Evolutionary conservation across 2,329 filamentous ascomycete genomes (phyloP).

Genomic region (Clonostachys byssicola): DNA sequence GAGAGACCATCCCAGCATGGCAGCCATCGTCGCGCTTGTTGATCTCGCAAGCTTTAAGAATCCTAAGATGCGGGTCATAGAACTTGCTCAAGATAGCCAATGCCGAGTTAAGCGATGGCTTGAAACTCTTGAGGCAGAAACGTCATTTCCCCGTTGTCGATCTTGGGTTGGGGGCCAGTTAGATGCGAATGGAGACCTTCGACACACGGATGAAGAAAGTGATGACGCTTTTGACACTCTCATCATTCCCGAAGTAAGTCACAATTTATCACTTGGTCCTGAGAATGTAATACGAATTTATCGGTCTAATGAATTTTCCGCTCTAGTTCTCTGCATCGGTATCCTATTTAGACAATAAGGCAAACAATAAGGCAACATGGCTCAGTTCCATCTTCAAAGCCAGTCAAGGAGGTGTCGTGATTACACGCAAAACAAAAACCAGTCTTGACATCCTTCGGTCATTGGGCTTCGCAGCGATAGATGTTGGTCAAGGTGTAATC

Average conservation of each 20-base stretch:
- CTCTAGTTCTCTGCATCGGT: too few relatives aligned
- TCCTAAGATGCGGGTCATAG: constrained; percentile 2
- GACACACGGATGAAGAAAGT: background rate
- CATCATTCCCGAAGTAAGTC: background rate
- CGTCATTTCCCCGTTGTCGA: constrained; percentile 1
- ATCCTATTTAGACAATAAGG: too few relatives aligned
- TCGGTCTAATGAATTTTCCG: too few relatives aligned
- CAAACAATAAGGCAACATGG: background rate
- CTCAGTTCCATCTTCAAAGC: background rate
- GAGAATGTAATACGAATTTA: too few relatives aligned
- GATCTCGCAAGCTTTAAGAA: constrained; percentile 2
- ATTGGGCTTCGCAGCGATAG: background rate
- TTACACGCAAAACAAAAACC: background rate
- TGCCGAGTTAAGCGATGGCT: background rate
- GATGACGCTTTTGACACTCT: background rate
- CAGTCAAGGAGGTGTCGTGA: background rate
- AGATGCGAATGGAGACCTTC: background rate
- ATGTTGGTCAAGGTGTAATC: background rate
- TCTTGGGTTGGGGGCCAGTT: background rate
- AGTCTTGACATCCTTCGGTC: background rate
- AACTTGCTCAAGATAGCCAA: constrained; percentile 1
- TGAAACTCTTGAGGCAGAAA: background rate
- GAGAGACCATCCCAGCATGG: background rate
- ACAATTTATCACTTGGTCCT: too few relatives aligned
- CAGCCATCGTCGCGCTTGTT: background rate